These are phyloP conservation scores for Mrakia blollopis DNA, from an alignment of 768 basidiomycete genomes.

Conservation along the genomic window DNA sequence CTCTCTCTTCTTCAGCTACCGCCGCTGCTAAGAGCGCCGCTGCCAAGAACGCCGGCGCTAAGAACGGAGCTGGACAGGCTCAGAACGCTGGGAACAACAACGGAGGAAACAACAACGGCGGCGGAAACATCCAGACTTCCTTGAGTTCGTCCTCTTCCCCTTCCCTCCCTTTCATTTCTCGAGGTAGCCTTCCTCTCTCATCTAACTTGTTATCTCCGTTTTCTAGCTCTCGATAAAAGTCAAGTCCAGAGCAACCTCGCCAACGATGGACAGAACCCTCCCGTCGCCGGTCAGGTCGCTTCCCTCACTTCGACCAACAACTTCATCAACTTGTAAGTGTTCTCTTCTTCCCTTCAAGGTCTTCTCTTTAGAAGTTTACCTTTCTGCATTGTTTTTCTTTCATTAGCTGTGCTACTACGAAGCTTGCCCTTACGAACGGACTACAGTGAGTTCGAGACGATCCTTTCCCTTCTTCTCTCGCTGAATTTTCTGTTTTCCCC, in stretches of 20 bases:
- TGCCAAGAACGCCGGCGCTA: too few relatives aligned
- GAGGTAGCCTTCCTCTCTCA: background rate
- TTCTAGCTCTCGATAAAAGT: constrained; percentile 47
- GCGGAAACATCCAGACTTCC: background rate
- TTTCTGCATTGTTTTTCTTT: background rate
- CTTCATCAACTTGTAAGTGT: constrained; percentile 43
- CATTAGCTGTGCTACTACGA: constrained; percentile 47
- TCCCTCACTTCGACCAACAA: constrained; percentile 58
- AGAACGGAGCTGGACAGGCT: background rate
- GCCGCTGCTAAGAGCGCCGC: too few relatives aligned
- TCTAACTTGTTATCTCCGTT: background rate
- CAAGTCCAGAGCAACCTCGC: constrained; percentile 54
- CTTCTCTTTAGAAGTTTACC: constrained; percentile 27
- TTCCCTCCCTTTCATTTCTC: constrained; percentile 35
- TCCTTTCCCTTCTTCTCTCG: background rate
- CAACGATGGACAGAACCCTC: constrained; percentile 52
- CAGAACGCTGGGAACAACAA: background rate
- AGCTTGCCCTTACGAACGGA: constrained; percentile 56
- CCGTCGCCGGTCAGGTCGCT: constrained; percentile 50
- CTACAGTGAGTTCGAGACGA: constrained; percentile 39
- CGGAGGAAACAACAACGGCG: constrained; percentile 3
- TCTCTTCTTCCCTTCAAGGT: constrained; percentile 10
- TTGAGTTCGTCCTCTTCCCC: background rate
- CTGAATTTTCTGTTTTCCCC: background rate
- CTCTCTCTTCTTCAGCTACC: background rate